Evolutionary conservation across 257 asterid species (phyloP).

Genomic region (Leonotis leonurus): DNA sequence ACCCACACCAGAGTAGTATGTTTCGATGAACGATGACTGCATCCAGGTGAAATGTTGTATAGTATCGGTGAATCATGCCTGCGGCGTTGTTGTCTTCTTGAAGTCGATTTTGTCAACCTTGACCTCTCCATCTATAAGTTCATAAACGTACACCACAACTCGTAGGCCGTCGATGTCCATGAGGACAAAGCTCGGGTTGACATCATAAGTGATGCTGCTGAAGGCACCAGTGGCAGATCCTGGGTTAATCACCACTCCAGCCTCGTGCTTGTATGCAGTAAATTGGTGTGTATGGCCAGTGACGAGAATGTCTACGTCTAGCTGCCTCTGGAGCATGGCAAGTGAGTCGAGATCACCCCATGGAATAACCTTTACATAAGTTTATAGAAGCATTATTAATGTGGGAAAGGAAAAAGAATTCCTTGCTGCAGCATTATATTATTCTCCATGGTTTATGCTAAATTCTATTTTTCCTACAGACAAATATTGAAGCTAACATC

Average conservation of each 20-base stretch:
- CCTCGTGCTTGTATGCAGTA: slow-evolving; percentile 96
- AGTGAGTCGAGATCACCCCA: slow-evolving; percentile 95
- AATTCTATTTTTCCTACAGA: no score
- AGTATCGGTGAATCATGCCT: slow-evolving; percentile 7
- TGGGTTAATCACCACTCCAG: slow-evolving; percentile 93
- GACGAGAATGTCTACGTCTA: slow-evolving; percentile 90
- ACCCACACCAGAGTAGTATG: not conserved
- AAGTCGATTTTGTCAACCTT: slow-evolving; percentile 98
- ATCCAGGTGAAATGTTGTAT: no score
- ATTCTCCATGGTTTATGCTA: not conserved
- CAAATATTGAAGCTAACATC: not conserved
- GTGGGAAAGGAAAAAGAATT: not conserved
- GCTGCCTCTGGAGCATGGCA: slow-evolving; percentile 97
- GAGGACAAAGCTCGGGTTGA: slow-evolving; percentile 92
- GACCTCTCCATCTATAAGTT: slow-evolving; percentile 93
- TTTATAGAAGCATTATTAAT: not conserved
- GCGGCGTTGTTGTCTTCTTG: slow-evolving; percentile 72
- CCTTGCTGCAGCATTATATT: not conserved
- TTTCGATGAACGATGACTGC: not conserved
- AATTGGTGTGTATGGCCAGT: slow-evolving; percentile 95
- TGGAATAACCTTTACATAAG: slow-evolving; percentile 65
- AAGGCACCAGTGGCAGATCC: slow-evolving; percentile 98
- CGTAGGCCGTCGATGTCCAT: slow-evolving; percentile 96
- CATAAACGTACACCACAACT: slow-evolving; percentile 92
- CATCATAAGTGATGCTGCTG: slow-evolving; percentile 94